These are phyloP conservation scores for Bryopsis sp. DNA, from an alignment of 139 green algal genomes.

Conservation along the genomic window DNA sequence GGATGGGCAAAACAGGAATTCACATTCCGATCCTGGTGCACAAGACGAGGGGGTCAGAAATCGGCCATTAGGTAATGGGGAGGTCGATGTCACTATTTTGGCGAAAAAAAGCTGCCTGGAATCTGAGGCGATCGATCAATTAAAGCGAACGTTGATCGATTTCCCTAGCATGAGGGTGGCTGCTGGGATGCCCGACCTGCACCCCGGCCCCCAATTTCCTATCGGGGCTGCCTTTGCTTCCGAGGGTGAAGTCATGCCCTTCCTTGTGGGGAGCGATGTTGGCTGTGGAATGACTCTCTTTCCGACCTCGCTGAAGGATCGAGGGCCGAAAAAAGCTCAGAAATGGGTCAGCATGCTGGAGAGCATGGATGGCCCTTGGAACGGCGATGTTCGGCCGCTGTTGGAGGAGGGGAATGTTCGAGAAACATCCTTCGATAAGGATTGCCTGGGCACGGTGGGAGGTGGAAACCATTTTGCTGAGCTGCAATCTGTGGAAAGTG, in stretches of 20 bases:
- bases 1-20: no score
- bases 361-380: not conserved
- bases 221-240: not conserved
- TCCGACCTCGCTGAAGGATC: not conserved
- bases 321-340: not conserved
- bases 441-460: not conserved
- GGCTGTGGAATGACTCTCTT: not conserved
- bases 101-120: not conserved
- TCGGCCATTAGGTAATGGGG: no score
- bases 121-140: not conserved
- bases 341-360: not conserved
- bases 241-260: not conserved
- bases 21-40: no score
- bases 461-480: constrained; percentile 5
- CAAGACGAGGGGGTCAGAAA: no score
- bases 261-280: not conserved
- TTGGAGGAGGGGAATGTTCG: no score
- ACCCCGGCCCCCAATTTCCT: not conserved
- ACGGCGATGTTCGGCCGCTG: not conserved
- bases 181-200: not conserved
- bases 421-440: no score
- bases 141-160: not conserved
- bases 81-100: not conserved
- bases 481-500: not conserved
- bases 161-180: not conserved